Evolutionary conservation across 306 rosid species (phyloP).

Genomic region (Prosopis cineraria): DNA sequence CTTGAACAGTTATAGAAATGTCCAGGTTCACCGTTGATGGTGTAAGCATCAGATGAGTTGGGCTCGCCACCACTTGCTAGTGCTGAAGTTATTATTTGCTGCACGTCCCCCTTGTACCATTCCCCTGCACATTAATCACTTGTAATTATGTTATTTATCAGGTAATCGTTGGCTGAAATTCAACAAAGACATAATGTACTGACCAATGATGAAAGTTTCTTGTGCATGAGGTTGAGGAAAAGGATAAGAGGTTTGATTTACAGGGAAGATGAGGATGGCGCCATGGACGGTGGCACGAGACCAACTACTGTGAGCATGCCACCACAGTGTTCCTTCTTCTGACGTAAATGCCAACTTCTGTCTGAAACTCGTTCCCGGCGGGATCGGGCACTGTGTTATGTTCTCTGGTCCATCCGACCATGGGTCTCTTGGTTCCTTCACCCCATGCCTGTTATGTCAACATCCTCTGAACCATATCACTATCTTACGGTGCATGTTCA

Average conservation of each 20-base stretch:
- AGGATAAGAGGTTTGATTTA: constrained; percentile 35
- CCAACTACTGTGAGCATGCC: constrained; percentile 38
- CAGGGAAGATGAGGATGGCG: constrained; percentile 45
- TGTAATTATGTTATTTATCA: too few species aligned
- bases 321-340: constrained; percentile 39
- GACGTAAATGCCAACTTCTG: constrained; percentile 40
- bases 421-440: constrained; percentile 35
- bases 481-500: too few species aligned
- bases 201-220: constrained; percentile 40
- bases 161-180: too few species aligned
- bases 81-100: constrained; percentile 24
- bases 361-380: constrained; percentile 35
- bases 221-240: constrained; percentile 40
- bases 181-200: too few species aligned
- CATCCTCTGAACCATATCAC: too few species aligned
- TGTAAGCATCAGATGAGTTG: constrained; percentile 38
- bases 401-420: constrained; percentile 50
- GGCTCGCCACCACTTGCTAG: constrained; percentile 34
- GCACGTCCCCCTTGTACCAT: constrained; percentile 33
- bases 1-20: constrained; percentile 21
- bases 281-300: constrained; percentile 53
- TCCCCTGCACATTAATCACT: constrained; percentile 13
- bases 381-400: constrained; percentile 53
- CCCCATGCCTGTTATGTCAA: constrained; percentile 41
- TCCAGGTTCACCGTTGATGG: constrained; percentile 47